Evolutionary conservation across 495 filamentous ascomycete genomes (phyloP).

Genomic region (Xylaria castorea): DNA sequence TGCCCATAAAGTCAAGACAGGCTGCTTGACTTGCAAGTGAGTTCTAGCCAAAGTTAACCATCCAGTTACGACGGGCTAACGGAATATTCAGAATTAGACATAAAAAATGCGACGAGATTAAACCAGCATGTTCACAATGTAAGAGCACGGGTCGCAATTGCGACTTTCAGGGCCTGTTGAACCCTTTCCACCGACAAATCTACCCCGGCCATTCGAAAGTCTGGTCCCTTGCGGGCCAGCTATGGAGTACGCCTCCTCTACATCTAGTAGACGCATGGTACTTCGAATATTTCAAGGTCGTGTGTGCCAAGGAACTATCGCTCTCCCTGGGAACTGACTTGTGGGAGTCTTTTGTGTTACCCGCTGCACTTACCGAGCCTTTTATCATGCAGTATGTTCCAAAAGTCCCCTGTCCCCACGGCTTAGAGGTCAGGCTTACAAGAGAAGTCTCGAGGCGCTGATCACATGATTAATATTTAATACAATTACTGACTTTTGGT

Average conservation of each 20-base stretch:
- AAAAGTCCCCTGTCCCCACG: not conserved
- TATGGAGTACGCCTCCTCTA: not conserved
- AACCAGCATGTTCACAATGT: not conserved
- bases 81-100: not conserved
- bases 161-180: not conserved
- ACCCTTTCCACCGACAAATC: not conserved
- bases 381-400: conserved; percentile 7
- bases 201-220: not conserved
- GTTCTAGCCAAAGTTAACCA: not conserved
- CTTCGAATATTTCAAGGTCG: not conserved
- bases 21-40: conserved; percentile 7
- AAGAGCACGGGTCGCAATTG: not conserved
- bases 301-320: not conserved
- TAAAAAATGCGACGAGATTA: not conserved
- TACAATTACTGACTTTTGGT: not conserved
- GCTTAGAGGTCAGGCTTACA: not conserved
- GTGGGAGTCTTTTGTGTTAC: not conserved
- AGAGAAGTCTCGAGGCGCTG: not conserved
- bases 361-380: not conserved
- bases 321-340: not conserved
- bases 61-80: not conserved
- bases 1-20: conserved; percentile 1
- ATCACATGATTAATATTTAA: not conserved
- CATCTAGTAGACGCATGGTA: not conserved
- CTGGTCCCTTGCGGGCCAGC: not conserved